Base-by-base conservation (phyloP, 2,329 filamentous ascomycete species). In the Penicillium sp. region DNA sequence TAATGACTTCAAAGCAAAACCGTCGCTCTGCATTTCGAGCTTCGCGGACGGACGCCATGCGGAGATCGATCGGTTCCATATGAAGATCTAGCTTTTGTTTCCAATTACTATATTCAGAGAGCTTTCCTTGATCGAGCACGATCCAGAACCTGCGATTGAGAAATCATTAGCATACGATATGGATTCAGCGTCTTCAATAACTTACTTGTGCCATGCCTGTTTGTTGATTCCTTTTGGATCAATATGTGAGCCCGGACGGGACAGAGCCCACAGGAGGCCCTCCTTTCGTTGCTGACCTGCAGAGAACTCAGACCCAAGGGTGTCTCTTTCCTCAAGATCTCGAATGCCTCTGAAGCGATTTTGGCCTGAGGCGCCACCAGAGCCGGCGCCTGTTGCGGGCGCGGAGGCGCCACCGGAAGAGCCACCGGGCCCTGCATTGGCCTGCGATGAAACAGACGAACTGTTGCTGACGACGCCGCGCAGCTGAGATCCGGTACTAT, bases 81-180 rank as follows among this genome's bases (percentile, higher is more conserved):
- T 98, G 95, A 24, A 97, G 77, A 70, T 98, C 93, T 23, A 98
- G 81, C 68, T 84, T 92, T 68, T 98, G 89, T 72, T 98, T 98
- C 93, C 93, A 98, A 69, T 98, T 97, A 67, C 91, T 95, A 72
- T 98, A 98, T 66, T 98, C 93, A 1, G 92, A 96, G 13, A 98
- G 79, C 67, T 93, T 95, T 23, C 93, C 93, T 70, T 95, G 91
- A 67, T 97, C 95, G 39, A 98, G 78, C 2, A 98, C 93, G 56
- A 98, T 95, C 93, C 93, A 98, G 72, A 97, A 98, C 66, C 90
- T 95, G 61, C 13, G 15, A 47, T 25, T 10, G 6, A 35, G 37
- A n/a, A 15, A 18, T 35, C 32, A 35, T 39, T 48, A 35, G 38
- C 23, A 29, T 37, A 18, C 3, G n/a, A 32, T 9, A 6, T 2